Base-by-base conservation (phyloP, 179 eudicot species). In the Beta corolliflora region DNA sequence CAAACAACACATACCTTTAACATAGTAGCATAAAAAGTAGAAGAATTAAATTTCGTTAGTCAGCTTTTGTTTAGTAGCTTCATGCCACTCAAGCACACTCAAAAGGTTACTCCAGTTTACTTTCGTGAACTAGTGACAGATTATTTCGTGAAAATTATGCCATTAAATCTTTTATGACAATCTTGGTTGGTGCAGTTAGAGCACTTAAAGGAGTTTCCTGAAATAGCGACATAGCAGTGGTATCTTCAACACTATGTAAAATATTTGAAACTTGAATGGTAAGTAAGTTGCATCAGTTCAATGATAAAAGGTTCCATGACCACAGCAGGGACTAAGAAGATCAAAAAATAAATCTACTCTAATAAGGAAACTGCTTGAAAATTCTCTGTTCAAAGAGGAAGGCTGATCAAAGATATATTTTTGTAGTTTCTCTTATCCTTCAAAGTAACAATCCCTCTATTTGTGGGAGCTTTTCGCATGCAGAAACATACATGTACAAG, bases 1-100 rank as follows among this genome's bases (percentile, higher is more conserved):
- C 52, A 73, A 55, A 70, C 18, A 21, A n/a, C 5, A 71, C 41
- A 31, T 12, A 13, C 45, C 3, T 48, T 59, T 18, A n/a, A 16
- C 64, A 69, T 59, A 66, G 63, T 60, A 76, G 79, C 58, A 77
- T 44, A 67, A 71, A 64, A 12, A 25, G 0, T 29, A 48, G 58
- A 23, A 15, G 15, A 44, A n/a, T 10, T 16, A 55, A 73, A 13
- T 54, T 25, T 14, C 41, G 41, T 36, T 36, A 1, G 41, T 36
- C 1, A 36, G 41, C 41, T 36, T 36, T 36, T 36, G 41, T 36
- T 36, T 1, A 36, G 41, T 36, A 36, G 41, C 41, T 36, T 2
- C 41, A 2, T 36, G 41, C 41, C 41, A 36, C 41, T 36, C 41
- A 36, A 36, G 41, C 41, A 36, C 41, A 36, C 41, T 36, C 41